These are phyloP conservation scores for Crataegus laevigata DNA, from an alignment of 306 rosid species.

Conservation along the genomic window DNA sequence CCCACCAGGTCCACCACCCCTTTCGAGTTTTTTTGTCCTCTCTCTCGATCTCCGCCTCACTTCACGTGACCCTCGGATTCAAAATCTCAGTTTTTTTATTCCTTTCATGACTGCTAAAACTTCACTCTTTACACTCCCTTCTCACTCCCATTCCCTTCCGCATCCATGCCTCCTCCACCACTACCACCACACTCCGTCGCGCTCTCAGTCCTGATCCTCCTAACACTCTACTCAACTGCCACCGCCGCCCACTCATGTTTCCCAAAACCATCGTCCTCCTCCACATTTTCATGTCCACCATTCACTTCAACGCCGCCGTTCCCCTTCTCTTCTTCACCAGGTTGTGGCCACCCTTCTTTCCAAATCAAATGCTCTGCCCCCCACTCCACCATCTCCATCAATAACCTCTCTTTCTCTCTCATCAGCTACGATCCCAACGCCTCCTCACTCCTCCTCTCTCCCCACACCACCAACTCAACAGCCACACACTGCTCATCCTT, in stretches of 20 bases:
- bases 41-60: background rate
- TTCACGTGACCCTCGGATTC: background rate
- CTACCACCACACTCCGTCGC: background rate
- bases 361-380: constrained; percentile 54
- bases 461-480: constrained; percentile 9
- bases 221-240: background rate
- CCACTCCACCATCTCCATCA: constrained; percentile 48
- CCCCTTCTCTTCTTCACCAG: constrained; percentile 67
- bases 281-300: constrained; percentile 46
- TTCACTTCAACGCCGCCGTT: constrained; percentile 41
- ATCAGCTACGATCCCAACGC: constrained; percentile 48
- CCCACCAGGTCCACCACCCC: background rate
- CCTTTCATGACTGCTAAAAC: background rate
- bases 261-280: background rate
- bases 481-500: constrained; percentile 24
- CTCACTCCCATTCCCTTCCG: background rate
- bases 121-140: background rate
- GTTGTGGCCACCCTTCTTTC: constrained; percentile 90
- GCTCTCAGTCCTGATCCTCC: background rate
- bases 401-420: constrained; percentile 57
- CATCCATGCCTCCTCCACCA: constrained; percentile 23
- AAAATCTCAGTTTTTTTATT: background rate
- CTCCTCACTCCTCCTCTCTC: constrained; percentile 50
- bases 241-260: constrained; percentile 28
- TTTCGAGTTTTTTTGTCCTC: background rate